Evolutionary conservation across 129 eudicot genomes (phyloP), one percentile per base, ranked within the genome.

Genomic region (Flaveria sonorensis): DNA sequence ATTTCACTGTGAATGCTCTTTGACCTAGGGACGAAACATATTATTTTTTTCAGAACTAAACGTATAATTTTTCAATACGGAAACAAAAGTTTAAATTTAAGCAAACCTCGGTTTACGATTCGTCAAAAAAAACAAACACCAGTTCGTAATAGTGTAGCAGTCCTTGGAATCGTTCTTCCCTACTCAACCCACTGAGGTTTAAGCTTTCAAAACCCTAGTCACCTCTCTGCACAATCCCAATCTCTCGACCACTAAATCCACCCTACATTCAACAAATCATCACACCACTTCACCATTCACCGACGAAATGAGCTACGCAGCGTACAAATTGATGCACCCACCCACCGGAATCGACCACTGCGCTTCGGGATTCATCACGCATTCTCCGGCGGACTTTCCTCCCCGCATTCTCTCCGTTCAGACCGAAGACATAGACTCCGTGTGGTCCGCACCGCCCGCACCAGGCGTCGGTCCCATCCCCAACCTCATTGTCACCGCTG

Each of bases 301-400:
- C 68, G n/a, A 11, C 10, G 40, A 83, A 62, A 94, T 94, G 98
- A 94, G 98, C 70, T 94, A 76, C 96, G 98, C 98, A 20, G 97
- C 93, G 56, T 89, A 77, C 93, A 94, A 89, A 74, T 79, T 89
- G 89, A 87, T 94, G 97, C 98, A 94, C 66, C 86, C 84, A 51
- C 88, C 98, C 14, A 94, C 97, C 79, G 98, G 96, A 73, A 86
- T 94, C 79, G 96, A 91, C 82, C 87, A 86, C 72, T 94, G 97
- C 67, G 96, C 92, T 12, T 77, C 98, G 1, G 99, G 99, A 51
- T 94, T 82, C 85, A 80, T 94, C 81, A 89, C 99, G n/a, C 96
- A 91, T 48, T 89, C 90, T 36, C 80, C 83, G 52, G 82, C 89
- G 12, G 89, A 87, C 80, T 82, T 66, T 30, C 53, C 91, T 30